Evolutionary conservation across 1,284 basidiomycete species (phyloP).

Genomic region (Sporisorium iseilematis-ciliati): DNA sequence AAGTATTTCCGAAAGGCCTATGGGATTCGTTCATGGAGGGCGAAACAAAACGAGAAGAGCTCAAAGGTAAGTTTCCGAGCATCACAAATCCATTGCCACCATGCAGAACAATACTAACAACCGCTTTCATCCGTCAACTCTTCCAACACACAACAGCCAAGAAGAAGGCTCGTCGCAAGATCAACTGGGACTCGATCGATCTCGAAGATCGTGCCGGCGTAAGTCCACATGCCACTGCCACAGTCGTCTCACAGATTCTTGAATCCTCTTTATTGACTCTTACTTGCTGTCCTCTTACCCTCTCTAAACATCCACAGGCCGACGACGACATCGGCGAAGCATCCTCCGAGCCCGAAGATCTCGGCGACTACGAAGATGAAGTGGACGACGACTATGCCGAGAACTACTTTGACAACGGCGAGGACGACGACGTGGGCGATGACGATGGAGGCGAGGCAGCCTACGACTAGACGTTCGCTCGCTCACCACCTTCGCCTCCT

Average conservation of each 20-base stretch:
- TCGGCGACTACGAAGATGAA: constrained; percentile 67
- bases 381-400: constrained; percentile 68
- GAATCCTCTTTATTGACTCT: background rate
- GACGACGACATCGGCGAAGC: constrained; percentile 58
- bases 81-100: background rate
- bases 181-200: constrained; percentile 64
- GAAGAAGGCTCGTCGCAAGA: constrained; percentile 45
- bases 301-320: constrained; percentile 1
- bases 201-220: constrained; percentile 50
- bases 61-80: constrained; percentile 15
- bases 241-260: background rate
- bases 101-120: background rate
- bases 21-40: constrained; percentile 66
- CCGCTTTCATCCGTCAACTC: background rate
- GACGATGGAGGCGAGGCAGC: constrained; percentile 61
- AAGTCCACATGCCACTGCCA: background rate
- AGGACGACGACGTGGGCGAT: constrained; percentile 63
- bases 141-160: constrained; percentile 15
- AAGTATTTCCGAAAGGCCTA: constrained; percentile 63
- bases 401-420: constrained; percentile 69
- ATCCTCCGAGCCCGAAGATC: constrained; percentile 62
- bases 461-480: constrained; percentile 50
- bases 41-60: constrained; percentile 55
- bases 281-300: background rate
- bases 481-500: background rate